Base-by-base conservation (phyloP, 164 flowering plant species). In the Tetracentron sinense region DNA sequence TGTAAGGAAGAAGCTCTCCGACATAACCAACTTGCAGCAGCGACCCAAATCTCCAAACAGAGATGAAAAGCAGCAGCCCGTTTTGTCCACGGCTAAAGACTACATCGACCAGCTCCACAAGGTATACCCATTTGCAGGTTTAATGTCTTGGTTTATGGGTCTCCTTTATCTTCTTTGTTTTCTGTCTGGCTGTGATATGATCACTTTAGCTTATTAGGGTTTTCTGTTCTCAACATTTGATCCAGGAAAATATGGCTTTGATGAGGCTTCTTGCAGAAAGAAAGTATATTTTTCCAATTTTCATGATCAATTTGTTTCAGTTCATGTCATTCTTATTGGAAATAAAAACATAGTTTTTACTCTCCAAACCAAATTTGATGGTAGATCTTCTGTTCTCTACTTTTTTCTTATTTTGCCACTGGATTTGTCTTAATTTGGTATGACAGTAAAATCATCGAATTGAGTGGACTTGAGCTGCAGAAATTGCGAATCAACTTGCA, bases 221-320 rank as follows among this genome's bases (percentile, higher is more conserved):
- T 62, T 62, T 61, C 19, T 58, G 58, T 27, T 63, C 20, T 59
- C 17, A 20, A 60, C 30, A 20, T 56, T 58, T 77, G 56, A 35
- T 63, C 21, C 89, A 87, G 96, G 93, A 87, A 69, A 85, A 81
- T 22, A 44, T 54, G 66, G 69, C 72, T n/a, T 66, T 89, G 70
- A 47, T 71, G 76, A 74, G 70, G 71, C 82, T 85, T 62, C 58
- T 90, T 49, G 80, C 75, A 47, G 90, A 90, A 44, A 82, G 81
- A 67, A 78, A 84, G 93, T 85, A 85, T 79, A 76, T 79, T 83
- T 51, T 26, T 60, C 14, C 59, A n/a, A n/a, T n/a, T n/a, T n/a
- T 56, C 42, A 17, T 56, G 15, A 20, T 52, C 25, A 48, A 58
- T 26, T 44, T 70, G 28, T 31, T 63, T 52, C 19, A 0, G 15